These are phyloP conservation scores for Mycogone perniciosa DNA, from an alignment of 2,329 filamentous ascomycete species.

Conservation along the genomic window DNA sequence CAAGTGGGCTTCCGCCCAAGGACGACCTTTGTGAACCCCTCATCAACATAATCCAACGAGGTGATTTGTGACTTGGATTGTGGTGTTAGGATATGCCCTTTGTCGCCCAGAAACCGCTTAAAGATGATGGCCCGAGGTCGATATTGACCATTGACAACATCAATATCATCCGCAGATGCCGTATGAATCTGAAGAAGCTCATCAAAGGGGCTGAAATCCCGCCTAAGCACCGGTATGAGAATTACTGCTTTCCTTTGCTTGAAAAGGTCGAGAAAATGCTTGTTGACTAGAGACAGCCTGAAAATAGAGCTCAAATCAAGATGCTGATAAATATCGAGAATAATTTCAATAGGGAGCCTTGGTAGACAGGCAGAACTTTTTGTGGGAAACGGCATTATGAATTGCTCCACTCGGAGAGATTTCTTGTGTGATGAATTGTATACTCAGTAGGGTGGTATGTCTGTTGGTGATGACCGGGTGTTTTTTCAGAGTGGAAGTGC, in stretches of 20 bases:
- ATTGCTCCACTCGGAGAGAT: no score
- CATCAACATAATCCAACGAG: background rate
- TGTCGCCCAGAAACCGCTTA: constrained; percentile 29
- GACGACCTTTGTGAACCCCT: constrained; percentile 19
- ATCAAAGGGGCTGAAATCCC: constrained; percentile 39
- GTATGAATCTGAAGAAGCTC: constrained; percentile 43
- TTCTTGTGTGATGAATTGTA: background rate
- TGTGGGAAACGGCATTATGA: background rate
- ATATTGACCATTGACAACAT: constrained; percentile 27
- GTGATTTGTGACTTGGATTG: background rate
- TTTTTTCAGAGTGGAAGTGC: no score
- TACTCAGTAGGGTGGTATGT: background rate
- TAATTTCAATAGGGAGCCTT: constrained; percentile 39
- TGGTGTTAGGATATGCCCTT: constrained; percentile 20
- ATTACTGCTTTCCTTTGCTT: constrained; percentile 34
- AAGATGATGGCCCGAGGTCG: constrained; percentile 34
- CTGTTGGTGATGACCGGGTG: background rate
- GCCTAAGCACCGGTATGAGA: constrained; percentile 35
- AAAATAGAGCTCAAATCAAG: constrained; percentile 37
- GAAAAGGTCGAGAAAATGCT: constrained; percentile 36
- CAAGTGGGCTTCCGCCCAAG: constrained; percentile 18
- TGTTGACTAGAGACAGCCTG: constrained; percentile 32
- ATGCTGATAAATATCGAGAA: constrained; percentile 42
- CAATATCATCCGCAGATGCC: constrained; percentile 33
- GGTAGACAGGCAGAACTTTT: constrained; percentile 18